Evolutionary conservation across 2,329 filamentous ascomycete genomes (phyloP), one percentile per base, ranked within the genome.

Genomic region (Cladophialophora yegresii): DNA sequence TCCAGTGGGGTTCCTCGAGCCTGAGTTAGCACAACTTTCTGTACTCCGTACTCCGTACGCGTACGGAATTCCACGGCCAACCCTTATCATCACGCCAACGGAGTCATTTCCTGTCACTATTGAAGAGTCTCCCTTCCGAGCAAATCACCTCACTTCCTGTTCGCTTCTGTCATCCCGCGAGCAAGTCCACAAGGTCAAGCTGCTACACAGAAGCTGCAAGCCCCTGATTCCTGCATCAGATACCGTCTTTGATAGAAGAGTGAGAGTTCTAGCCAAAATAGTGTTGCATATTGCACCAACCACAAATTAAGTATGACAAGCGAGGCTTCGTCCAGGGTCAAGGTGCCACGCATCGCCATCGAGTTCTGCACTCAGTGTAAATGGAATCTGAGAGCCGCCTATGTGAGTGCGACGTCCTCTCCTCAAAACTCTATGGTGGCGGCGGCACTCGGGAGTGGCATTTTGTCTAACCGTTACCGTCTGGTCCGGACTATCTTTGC

Each of bases 321-420:
- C 33, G 58, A 68, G 45, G 50, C 59, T 22, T 57, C 54, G 4
- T 62, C 66, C 7, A 53, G 26, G 16, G 64, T 71, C 16, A 76
- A 77, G 28, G 79, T 90, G 10, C 92, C 92, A 3, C 86, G 92
- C 53, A 83, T 97, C 59, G 88, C 88, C n/a, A 96, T 97, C 73
- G 86, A 89, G 70, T 97, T 91, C 79, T 97, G 93, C 80, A 96
- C 91, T 0, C 92, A 96, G 79, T 97, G 92, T 78, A 90, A 91
- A 79, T 96, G 92, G 92, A 91, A 95, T 85, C 80, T 96, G 10
- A 82, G 92, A 65, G 91, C 92, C 40, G 90, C 91, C 70, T 96
- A 95, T 77, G 91, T 93, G 84, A 71, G 84, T 74, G n/a, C n/a
- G 6, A 7, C 20, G 12, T 10, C 28, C 57, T 28, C 26, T 28